These are phyloP conservation scores for Poa pratensis DNA, from an alignment of 176 grass and related monocot species.

Conservation along the genomic window DNA sequence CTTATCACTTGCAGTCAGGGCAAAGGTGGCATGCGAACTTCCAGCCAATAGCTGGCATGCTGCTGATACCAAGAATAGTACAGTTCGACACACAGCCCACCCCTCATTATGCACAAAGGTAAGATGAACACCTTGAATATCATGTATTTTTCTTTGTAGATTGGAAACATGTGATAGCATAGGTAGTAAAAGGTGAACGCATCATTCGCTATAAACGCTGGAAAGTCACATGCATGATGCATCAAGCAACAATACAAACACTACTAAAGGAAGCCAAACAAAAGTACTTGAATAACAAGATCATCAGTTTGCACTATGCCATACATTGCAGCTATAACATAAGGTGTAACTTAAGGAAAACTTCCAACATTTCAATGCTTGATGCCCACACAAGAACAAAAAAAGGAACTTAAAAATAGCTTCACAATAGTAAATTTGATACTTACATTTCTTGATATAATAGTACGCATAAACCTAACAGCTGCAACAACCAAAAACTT, in stretches of 20 bases:
- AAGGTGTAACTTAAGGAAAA: constrained; percentile 16
- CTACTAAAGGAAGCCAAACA: background rate
- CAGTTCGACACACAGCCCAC: background rate
- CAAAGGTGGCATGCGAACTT: background rate
- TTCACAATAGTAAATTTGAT: constrained; percentile 6
- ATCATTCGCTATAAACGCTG: background rate
- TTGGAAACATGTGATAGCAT: constrained; percentile 1
- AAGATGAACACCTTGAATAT: background rate
- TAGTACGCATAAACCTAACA: constrained; percentile 98
- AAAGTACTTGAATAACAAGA: background rate
- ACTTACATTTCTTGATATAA: constrained; percentile 94
- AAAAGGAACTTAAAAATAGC: background rate
- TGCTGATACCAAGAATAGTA: constrained; percentile 13
- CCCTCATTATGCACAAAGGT: background rate
- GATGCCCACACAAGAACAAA: constrained; percentile 1
- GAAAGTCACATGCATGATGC: constrained; percentile 3
- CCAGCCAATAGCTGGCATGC: background rate
- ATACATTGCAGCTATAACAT: background rate
- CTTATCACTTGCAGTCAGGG: background rate
- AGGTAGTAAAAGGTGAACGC: background rate
- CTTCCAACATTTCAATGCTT: constrained; percentile 14
- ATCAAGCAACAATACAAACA: background rate
- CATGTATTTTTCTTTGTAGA: background rate
- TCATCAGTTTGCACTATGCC: background rate
- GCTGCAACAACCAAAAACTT: constrained; percentile 87